Base-by-base conservation (phyloP, 2,329 filamentous ascomycete species). In the Claviceps spartinae region DNA sequence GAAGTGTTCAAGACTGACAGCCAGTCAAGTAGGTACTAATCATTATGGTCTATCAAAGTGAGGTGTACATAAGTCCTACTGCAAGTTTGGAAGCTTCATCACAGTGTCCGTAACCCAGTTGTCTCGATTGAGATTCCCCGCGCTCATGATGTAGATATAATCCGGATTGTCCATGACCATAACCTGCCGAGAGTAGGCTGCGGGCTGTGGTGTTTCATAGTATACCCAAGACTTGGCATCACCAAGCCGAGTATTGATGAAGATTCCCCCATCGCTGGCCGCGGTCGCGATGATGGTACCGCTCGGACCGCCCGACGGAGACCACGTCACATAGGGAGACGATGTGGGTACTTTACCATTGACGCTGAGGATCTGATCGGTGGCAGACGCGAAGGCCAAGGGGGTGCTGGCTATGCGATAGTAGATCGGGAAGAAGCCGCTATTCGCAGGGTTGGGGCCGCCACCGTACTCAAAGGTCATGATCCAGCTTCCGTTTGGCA, bases 391-490 rank as follows among this genome's bases (percentile, higher is more conserved):
- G 20, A 48, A 48, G 6, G 2, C 6, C 20, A 48, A 11, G 20
- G 47, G 47, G 7, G 8, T 40, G 9, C 34, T 20, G 5, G 47
- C 5, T 9, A 48, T 18, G 36, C 47, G 47, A 22, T 48, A 48
- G 22, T 48, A 48, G 36, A 48, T 13, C 4, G 47, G 47, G 22
- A 40, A 48, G 7, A 2, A 22, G 11, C 20, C 20, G 20, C 18
- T 22, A 4, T 38, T 47, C 0, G n/a, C 34, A 13, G 47, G 47
- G 8, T 40, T 48, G 1, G 36, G 20, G 5, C 47, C 47, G n/a
- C 47, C 47, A 26, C 38, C 22, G 38, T 49, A 49, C 47, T 49
- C 47, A 20, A 49, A 49, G 5, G 24, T 42, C 47, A 49, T 43
- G 22, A 49, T 34, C 22, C 26, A 49, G n/a, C 22, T 43, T 6